phyloP scores from a whole-genome alignment of 106 monocot species.

The Agapanthus africanus region DNA sequence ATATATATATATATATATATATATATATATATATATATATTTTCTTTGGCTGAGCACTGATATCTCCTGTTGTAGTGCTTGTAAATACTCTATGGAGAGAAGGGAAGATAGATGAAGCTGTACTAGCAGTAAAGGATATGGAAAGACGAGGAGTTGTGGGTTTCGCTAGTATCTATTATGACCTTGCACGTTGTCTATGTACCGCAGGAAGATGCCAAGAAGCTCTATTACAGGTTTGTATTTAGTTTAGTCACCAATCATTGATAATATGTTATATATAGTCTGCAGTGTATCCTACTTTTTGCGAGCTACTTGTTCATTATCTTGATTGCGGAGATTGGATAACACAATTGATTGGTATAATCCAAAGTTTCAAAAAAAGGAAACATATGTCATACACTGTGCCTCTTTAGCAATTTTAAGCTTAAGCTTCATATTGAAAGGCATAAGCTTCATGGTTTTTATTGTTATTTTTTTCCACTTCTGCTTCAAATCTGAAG shows the following conservation, averaged over 20 bases:
- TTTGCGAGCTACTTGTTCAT: background rate
- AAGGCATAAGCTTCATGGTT: background rate
- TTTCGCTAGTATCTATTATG: slow-evolving; percentile 93
- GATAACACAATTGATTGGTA: background rate
- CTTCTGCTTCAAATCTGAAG: too few species aligned
- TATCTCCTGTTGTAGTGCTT: slow-evolving; percentile 47
- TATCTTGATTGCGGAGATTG: background rate
- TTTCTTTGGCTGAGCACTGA: slow-evolving; percentile 6
- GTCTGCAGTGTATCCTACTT: background rate
- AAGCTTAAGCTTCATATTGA: background rate
- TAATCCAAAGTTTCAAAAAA: background rate
- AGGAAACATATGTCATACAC: background rate
- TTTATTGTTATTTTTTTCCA: too few species aligned
- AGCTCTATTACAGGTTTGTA: slow-evolving; percentile 71
- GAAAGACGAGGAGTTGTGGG: slow-evolving; percentile 88
- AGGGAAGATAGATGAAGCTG: slow-evolving; percentile 86
- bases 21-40: background rate
- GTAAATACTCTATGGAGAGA: slow-evolving; percentile 94
- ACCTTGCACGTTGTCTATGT: slow-evolving; percentile 93
- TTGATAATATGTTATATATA: background rate
- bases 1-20: background rate
- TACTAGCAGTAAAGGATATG: slow-evolving; percentile 84
- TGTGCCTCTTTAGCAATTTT: background rate
- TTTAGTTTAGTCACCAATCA: too few species aligned
- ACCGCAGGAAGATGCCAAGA: slow-evolving; percentile 87